A percentile compares a stretch with the other conserved stretches of the same genome.
These are phyloP conservation scores for Daldinia concentrica DNA, from an alignment of 495 filamentous ascomycete genomes.

Conservation along the genomic window DNA sequence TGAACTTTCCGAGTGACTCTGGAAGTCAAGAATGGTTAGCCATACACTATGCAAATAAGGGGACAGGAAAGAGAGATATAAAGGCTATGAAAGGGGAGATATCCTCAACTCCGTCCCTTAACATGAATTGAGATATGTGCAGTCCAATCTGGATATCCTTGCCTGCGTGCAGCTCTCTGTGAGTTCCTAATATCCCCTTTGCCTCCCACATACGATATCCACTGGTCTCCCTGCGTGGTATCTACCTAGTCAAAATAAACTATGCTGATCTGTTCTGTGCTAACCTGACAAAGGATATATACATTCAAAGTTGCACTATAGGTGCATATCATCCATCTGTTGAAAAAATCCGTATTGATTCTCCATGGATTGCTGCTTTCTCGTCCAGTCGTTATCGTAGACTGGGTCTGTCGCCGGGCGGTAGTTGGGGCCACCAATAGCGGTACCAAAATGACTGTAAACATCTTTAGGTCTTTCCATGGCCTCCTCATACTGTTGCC, in stretches of 20 bases:
- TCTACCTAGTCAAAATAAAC: slow-evolving; percentile 26
- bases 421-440: slow-evolving; percentile 58
- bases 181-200: neutral
- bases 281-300: slow-evolving; percentile 35
- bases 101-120: slow-evolving; percentile 37
- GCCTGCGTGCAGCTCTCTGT: neutral
- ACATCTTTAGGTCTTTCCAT: slow-evolving; percentile 51
- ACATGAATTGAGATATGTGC: slow-evolving; percentile 41
- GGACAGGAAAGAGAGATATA: slow-evolving; percentile 29
- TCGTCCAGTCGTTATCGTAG: slow-evolving; percentile 63
- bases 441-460: slow-evolving; percentile 49
- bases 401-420: slow-evolving; percentile 68
- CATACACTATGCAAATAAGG: slow-evolving; percentile 24
- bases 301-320: slow-evolving; percentile 35
- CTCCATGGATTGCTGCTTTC: slow-evolving; percentile 62
- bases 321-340: slow-evolving; percentile 51
- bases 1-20: slow-evolving; percentile 16
- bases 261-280: slow-evolving; percentile 24
- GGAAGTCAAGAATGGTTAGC: slow-evolving; percentile 38
- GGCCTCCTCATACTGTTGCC: slow-evolving; percentile 49
- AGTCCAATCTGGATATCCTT: slow-evolving; percentile 29
- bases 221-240: slow-evolving; percentile 2
- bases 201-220: neutral
- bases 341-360: slow-evolving; percentile 66
- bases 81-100: slow-evolving; percentile 33